Percentiles rank a stretch among this genome's conserved stretches.
phyloP scores from a whole-genome alignment of 2,329 filamentous ascomycete genomes.

The Immersiporthe knoxdaviesiana region DNA sequence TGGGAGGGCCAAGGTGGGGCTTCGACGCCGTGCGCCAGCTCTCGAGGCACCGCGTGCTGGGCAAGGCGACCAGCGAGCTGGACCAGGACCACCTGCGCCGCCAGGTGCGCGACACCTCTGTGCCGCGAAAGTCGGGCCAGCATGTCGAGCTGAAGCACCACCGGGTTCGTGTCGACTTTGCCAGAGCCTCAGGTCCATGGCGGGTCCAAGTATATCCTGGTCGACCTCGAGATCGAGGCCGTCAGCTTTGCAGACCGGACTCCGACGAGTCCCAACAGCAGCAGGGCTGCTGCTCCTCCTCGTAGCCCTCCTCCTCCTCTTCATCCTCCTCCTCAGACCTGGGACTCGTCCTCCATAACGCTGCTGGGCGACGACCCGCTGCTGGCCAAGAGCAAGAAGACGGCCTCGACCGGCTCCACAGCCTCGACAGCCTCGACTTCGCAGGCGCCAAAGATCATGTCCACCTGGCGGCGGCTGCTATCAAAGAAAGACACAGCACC shows the following conservation, averaged over 20 bases:
- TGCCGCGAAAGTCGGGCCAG: conserved; percentile 6
- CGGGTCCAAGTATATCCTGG: conserved; percentile 12
- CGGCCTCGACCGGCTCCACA: neutral
- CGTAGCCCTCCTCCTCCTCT: neutral
- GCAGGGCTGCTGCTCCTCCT: neutral
- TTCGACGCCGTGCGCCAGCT: conserved; percentile 14
- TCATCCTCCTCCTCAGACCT: neutral
- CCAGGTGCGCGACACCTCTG: conserved; percentile 3
- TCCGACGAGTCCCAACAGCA: neutral
- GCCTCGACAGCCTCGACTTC: neutral
- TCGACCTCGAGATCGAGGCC: conserved; percentile 14
- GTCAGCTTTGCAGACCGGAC: neutral
- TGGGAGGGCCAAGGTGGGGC: conserved; percentile 7
- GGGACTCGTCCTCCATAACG: neutral
- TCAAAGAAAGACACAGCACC: neutral
- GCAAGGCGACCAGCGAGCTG: neutral
- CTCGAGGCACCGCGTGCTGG: neutral
- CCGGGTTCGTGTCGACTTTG: neutral
- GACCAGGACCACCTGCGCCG: neutral
- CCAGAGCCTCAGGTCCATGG: conserved; percentile 10
- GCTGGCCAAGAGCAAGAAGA: neutral
- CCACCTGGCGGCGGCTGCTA: neutral
- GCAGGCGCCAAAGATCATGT: conserved; percentile 8
- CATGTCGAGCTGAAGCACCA: neutral
- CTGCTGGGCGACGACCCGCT: neutral